Conservation (phyloP, 805 yeast genomes). For the Ogataea pini region DNA sequence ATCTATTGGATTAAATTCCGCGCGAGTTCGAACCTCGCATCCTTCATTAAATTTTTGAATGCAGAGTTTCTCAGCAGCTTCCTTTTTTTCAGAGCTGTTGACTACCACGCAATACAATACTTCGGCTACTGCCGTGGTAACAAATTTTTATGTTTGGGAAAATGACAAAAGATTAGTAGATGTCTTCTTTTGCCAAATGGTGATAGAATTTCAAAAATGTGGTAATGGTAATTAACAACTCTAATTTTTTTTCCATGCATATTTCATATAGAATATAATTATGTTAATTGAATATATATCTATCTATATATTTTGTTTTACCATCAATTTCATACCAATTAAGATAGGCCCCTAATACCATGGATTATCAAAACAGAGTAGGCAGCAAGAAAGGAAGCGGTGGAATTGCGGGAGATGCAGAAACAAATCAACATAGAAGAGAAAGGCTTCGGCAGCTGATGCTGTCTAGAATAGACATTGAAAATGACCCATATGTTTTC, state of each 20-base stretch:
- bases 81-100: conserved; percentile 20
- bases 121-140: no score
- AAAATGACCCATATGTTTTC: conserved; percentile 80
- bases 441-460: conserved; percentile 68
- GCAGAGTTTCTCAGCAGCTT: conserved; percentile 2
- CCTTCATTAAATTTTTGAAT: conserved; percentile 27
- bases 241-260: no score
- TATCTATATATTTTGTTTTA: no score
- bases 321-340: no score
- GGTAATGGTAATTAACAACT: no score
- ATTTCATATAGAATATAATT: no score
- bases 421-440: conserved; percentile 66
- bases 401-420: conserved; percentile 77
- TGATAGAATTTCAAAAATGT: no score
- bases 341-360: no score
- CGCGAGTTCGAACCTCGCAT: conserved; percentile 42
- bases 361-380: conserved; percentile 89
- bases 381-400: conserved; percentile 93
- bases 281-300: no score
- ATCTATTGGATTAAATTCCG: conserved; percentile 38
- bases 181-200: no score
- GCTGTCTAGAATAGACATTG: conserved; percentile 48
- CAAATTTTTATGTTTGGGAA: neutral
- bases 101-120: no score
- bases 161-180: no score